Evolutionary conservation across 2,329 filamentous ascomycete genomes (phyloP), one percentile per base, ranked within the genome.

Genomic region (Cladophialophora bantiana): DNA sequence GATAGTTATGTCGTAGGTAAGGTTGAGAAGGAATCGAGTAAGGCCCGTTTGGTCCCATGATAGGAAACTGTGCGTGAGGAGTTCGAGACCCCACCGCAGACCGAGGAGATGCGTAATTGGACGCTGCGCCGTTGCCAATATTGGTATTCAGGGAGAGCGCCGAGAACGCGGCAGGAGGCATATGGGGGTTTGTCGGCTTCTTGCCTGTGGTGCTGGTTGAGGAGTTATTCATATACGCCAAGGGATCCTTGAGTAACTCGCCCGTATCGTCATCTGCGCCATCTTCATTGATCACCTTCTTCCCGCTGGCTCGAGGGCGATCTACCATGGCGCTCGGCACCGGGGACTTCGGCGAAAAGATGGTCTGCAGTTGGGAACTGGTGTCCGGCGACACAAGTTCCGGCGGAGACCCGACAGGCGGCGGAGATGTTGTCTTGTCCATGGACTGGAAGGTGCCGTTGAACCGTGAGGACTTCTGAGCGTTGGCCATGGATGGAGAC

Each of bases 91-190:
- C 82, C 18, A 82, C 79, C 36, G 78, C 77, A 34, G 82, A 80
- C 57, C 81, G 80, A 31, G 84, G 83, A 31, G 85, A 83, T 1
- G 78, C 77, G 68, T 84, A 86, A 3, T 88, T 83, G 15, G 42
- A 53, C 2, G 67, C 42, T 3, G 59, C 20, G 12, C 62, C 68
- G 15, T 59, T 64, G 7, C 81, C 77, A 72, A 86, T 82, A 56
- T 82, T 84, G n/a, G 90, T 92, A 73, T 89, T 90, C 64, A 96
- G 80, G 7, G 90, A 91, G 61, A 97, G 81, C 56, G 83, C 86
- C 40, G 84, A 84, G 81, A 96, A 89, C 38, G 88, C 88, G 68
- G 84, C 82, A 32, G 91, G 85, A 7, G 90, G 89, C 45, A 94
- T 81, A 67, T 91, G 88, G 32, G 91, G 88, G 62, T 89, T 91